Percentiles rank a stretch among this genome's conserved stretches.
Conservation (phyloP, 208 protist species). For the Eutreptiella sp. region DNA sequence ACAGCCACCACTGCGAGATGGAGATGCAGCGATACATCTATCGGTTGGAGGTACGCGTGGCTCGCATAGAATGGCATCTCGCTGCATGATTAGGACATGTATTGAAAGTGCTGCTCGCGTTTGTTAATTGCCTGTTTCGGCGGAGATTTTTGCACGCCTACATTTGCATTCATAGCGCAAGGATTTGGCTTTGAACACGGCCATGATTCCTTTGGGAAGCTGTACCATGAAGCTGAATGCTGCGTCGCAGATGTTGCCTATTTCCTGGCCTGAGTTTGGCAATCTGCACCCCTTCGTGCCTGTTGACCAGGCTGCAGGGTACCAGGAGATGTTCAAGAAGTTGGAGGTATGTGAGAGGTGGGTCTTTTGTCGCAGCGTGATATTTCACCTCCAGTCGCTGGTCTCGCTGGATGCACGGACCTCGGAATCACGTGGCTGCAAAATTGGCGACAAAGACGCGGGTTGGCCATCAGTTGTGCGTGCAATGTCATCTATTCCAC, state of each 20-base stretch:
- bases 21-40: constrained; percentile 94
- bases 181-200: constrained; percentile 83
- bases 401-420: no score
- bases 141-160: no score
- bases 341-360: no score
- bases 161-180: no score
- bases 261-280: constrained; percentile 86
- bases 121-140: constrained; percentile 3
- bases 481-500: no score
- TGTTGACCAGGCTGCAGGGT: constrained; percentile 72
- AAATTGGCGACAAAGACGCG: no score
- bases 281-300: constrained; percentile 92
- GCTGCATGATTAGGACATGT: no score
- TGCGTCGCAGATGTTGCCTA: constrained; percentile 83
- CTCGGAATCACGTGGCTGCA: no score
- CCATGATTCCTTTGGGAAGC: constrained; percentile 95
- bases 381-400: no score
- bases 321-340: constrained; percentile 62
- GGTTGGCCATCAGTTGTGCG: no score
- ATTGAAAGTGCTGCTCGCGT: no score
- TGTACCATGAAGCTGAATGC: constrained; percentile 99
- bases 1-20: constrained; percentile 87
- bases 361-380: neutral
- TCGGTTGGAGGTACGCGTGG: no score
- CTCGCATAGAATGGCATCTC: constrained; percentile 29